Percentiles rank a stretch among this genome's conserved stretches.
Conservation (phyloP, 352 stramenopile species). For the Globisporangium barbulae region DNA sequence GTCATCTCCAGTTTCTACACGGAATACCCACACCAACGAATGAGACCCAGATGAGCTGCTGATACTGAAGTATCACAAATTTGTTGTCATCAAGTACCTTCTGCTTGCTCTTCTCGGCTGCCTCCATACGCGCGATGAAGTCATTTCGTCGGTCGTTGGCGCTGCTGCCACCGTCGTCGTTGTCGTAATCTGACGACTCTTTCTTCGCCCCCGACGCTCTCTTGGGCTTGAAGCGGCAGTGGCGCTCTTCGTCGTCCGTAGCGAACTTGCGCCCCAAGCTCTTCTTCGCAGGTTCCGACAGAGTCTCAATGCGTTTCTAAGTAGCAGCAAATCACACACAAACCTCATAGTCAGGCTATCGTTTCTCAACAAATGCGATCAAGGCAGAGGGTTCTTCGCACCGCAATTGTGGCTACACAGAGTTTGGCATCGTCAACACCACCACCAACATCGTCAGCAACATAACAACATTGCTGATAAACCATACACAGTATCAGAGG, state of each 20-base stretch:
- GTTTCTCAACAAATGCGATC: neutral
- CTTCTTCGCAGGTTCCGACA: slow-evolving; percentile 51
- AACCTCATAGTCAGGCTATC: neutral
- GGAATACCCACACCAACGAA: neutral
- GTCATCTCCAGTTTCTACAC: slow-evolving; percentile 68
- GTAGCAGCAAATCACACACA: neutral
- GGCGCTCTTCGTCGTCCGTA: slow-evolving; percentile 63
- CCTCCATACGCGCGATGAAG: slow-evolving; percentile 79
- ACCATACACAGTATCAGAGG: neutral
- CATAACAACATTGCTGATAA: neutral
- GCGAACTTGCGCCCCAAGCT: slow-evolving; percentile 49
- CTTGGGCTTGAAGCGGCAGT: slow-evolving; percentile 65
- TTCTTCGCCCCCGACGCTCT: slow-evolving; percentile 18
- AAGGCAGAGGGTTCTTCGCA: neutral
- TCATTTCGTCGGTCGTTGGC: slow-evolving; percentile 15
- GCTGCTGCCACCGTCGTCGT: slow-evolving; percentile 16
- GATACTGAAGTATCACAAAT: neutral
- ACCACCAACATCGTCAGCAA: neutral
- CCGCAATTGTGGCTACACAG: slow-evolving; percentile 6
- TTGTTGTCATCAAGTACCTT: slow-evolving; percentile 34
- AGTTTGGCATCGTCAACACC: neutral
- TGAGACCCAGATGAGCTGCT: neutral
- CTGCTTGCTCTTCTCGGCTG: slow-evolving; percentile 68
- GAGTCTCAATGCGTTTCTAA: slow-evolving; percentile 61
- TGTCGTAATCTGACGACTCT: slow-evolving; percentile 28